A percentile compares a stretch with the other conserved stretches of the same genome.
Conservation (phyloP, 768 basidiomycete genomes). For the Holtermanniella nyarrowii region DNA sequence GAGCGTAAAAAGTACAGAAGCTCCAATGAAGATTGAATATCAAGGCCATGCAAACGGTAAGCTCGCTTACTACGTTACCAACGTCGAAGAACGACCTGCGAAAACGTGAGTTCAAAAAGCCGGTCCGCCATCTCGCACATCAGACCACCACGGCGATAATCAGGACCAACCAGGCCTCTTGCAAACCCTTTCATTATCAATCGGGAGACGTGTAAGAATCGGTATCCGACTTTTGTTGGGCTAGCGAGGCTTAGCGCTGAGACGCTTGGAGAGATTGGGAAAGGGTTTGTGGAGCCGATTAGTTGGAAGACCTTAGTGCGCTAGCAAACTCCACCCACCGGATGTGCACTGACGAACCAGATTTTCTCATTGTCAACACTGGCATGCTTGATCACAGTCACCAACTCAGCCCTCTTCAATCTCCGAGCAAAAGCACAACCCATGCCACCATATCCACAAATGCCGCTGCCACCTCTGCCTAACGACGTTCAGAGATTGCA, state of each 20-base stretch:
- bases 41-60: constrained; percentile 10
- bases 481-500: not conserved
- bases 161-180: constrained; percentile 11
- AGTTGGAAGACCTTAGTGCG: constrained; percentile 92
- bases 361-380: constrained; percentile 40
- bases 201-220: constrained; percentile 93
- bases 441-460: not conserved
- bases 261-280: constrained; percentile 89
- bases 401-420: constrained; percentile 39
- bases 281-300: constrained; percentile 92
- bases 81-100: constrained; percentile 21
- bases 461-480: not conserved
- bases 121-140: not conserved
- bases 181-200: constrained; percentile 32
- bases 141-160: constrained; percentile 29
- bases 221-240: constrained; percentile 79
- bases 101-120: constrained; percentile 19
- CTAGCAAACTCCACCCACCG: too few species aligned
- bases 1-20: constrained; percentile 18
- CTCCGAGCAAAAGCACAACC: constrained; percentile 22
- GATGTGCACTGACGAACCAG: too few species aligned
- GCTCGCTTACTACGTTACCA: constrained; percentile 9
- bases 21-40: constrained; percentile 30
- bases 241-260: constrained; percentile 85
- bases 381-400: constrained; percentile 34